Conservation (phyloP, 805 yeast genomes). For the Torulaspora indica region DNA sequence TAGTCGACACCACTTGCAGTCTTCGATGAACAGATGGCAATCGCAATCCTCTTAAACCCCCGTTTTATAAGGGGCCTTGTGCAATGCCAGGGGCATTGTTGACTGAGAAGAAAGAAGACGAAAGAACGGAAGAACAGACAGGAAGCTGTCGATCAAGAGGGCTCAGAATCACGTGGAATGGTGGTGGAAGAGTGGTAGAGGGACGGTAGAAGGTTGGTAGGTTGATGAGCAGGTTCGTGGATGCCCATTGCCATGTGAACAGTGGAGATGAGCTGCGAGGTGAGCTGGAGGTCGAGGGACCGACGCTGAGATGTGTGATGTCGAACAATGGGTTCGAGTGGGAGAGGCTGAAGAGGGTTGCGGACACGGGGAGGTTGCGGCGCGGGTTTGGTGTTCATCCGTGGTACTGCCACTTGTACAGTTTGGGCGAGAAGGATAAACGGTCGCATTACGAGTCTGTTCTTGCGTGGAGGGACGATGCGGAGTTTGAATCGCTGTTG, state of each 20-base stretch:
- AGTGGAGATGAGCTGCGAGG: background rate
- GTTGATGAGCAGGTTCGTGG: conserved; percentile 19
- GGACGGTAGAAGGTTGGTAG: background rate
- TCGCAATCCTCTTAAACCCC: conserved; percentile 2
- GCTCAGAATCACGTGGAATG: too few relatives aligned
- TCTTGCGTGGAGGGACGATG: conserved; percentile 37
- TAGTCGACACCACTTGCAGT: background rate
- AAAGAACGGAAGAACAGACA: background rate
- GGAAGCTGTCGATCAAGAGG: conserved; percentile 1
- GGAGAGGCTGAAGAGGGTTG: conserved; percentile 22
- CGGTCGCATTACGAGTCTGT: conserved; percentile 53
- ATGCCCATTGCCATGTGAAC: conserved; percentile 39
- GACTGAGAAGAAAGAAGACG: background rate
- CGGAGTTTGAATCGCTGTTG: conserved; percentile 36
- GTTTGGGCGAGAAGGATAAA: conserved; percentile 35
- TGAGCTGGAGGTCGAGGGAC: background rate
- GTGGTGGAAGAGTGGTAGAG: background rate
- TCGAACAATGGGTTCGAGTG: conserved; percentile 40
- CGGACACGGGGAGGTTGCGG: conserved; percentile 14
- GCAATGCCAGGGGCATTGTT: too few relatives aligned
- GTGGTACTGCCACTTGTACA: conserved; percentile 75
- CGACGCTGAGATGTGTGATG: conserved; percentile 39
- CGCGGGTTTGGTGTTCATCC: conserved; percentile 82
- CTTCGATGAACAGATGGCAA: background rate
- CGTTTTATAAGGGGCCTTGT: conserved; percentile 9